Base-by-base conservation (phyloP, 169 alveolate species). In the Toxoplasma gondii region DNA sequence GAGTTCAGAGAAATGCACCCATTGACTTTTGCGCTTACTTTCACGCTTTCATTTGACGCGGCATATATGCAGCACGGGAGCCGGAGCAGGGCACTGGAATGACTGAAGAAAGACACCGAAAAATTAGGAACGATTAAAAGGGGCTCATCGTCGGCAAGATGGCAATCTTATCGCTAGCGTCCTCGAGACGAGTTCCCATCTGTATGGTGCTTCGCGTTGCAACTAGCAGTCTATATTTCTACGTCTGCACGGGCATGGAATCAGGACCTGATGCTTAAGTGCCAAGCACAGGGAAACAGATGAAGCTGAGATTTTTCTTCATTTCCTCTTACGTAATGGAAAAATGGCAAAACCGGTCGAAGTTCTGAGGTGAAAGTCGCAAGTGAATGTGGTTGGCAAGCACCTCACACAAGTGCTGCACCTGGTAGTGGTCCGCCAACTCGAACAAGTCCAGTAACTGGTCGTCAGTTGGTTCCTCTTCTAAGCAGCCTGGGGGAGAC, bases 41-140 rank as follows among this genome's bases (percentile, higher is more conserved):
- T 82, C 58, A 82, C 90, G 31, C 10, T 45, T 39, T 82, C 90
- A 41, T 82, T 82, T 12, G 90, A 82, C 17, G 90, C 90, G 17
- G 90, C 90, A 41, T 41, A 82, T 44, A 82, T 41, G 90, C 90
- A 82, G 90, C 90, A 82, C 39, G 90, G 90, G 7, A 82, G 90
- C 67, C 41, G 34, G 38, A 82, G 90, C 90, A 82, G 90, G 24
- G 34, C 90, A 24, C 90, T 82, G 90, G 58, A 82, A 49, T 82
- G 90, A 0, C 90, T 82, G 90, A 43, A 41, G 34, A 16, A 82
- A 31, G 7, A 78, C 54, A 29, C 67, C 34, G 27, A 7, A 38
- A 74, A 19, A 34, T 17, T 39, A 39, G 34, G 41, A 74, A 74
- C 29, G 45, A 74, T 7, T 22, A 19, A 27, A 69, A 12, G 0